These are phyloP conservation scores for Fusarium hostae DNA, from an alignment of 2,329 filamentous ascomycete species.

Conservation along the genomic window DNA sequence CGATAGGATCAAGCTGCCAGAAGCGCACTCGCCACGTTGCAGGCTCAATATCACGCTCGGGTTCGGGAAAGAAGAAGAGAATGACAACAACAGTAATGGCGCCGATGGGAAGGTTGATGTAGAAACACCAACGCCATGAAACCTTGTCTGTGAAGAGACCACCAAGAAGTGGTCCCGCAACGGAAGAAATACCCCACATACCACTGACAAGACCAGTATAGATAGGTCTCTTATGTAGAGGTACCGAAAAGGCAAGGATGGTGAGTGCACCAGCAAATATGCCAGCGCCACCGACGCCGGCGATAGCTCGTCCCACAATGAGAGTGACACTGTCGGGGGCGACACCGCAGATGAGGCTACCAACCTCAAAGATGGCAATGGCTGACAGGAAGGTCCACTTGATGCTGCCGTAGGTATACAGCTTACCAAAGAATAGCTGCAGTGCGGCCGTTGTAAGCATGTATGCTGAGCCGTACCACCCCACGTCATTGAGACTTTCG, in stretches of 20 bases:
- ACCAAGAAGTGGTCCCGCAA: conserved; percentile 50
- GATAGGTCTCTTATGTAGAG: conserved; percentile 48
- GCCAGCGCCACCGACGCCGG: conserved; percentile 56
- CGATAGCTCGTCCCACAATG: conserved; percentile 51
- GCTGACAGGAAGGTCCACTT: conserved; percentile 54
- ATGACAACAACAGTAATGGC: conserved; percentile 49
- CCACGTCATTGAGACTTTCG: conserved; percentile 58
- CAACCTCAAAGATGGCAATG: conserved; percentile 56
- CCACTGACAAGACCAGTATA: conserved; percentile 52
- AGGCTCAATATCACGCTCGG: conserved; percentile 39
- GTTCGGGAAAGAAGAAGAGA: conserved; percentile 43
- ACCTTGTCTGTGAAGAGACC: conserved; percentile 51
- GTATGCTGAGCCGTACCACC: conserved; percentile 61
- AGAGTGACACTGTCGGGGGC: conserved; percentile 48
- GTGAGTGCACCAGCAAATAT: conserved; percentile 58
- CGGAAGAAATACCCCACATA: conserved; percentile 59
- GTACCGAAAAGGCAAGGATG: conserved; percentile 55
- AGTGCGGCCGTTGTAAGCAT: conserved; percentile 55
- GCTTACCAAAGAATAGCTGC: conserved; percentile 54
- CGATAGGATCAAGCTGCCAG: conserved; percentile 47
- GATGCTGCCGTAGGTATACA: conserved; percentile 59
- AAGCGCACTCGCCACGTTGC: conserved; percentile 41
- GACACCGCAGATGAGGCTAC: conserved; percentile 54
- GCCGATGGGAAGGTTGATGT: conserved; percentile 55
- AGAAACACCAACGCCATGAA: conserved; percentile 56